Evolutionary conservation across 2,329 filamentous ascomycete genomes (phyloP), one percentile per base, ranked within the genome.

Genomic region (Aurifilum marmelostoma): DNA sequence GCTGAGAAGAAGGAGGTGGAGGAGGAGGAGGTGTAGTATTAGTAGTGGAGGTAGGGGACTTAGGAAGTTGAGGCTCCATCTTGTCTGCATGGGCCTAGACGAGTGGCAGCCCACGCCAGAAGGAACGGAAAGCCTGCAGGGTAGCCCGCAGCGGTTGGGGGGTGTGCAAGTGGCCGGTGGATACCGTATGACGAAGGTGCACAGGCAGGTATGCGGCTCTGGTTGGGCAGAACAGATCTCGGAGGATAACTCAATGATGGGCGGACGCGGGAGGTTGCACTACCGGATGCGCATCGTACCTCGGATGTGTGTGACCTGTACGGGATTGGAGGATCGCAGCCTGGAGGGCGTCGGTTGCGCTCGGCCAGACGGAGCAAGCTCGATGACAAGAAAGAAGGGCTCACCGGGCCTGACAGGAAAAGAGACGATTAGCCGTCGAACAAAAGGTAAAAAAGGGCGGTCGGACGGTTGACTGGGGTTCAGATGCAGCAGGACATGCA

Each of bases 41-140:
- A n/a, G 39, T 1, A 41, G 39, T 6, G 18, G n/a, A 27, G 50
- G 52, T 39, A 52, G 65, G 27, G 37, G 67, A 60, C 54, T 59
- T 60, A 63, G 67, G 61, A 29, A 24, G 67, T 24, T 63, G 67
- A 64, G 69, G 64, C 47, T 67, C 69, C 69, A 71, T 71, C 32
- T 43, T 67, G 54, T 54, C 60, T 56, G 59, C 64, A 68, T 62
- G 47, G 56, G 61, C 58, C 43, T 65, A 65, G 67, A 65, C 65
- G 65, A 67, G 68, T 67, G 67, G 65, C 67, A 69, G 69, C 69
- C 67, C 65, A 59, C 54, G 58, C 41, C 43, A 47, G n/a, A 47
- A 47, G 43, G 43, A 47, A 63, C 64, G 24, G 41, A 24, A n/a
- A 56, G 69, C 67, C 43, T 69, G 69, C 69, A 70, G 65, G 67